Conservation (phyloP, 2,329 filamentous ascomycete species). For the Coleophoma cylindrospora region DNA sequence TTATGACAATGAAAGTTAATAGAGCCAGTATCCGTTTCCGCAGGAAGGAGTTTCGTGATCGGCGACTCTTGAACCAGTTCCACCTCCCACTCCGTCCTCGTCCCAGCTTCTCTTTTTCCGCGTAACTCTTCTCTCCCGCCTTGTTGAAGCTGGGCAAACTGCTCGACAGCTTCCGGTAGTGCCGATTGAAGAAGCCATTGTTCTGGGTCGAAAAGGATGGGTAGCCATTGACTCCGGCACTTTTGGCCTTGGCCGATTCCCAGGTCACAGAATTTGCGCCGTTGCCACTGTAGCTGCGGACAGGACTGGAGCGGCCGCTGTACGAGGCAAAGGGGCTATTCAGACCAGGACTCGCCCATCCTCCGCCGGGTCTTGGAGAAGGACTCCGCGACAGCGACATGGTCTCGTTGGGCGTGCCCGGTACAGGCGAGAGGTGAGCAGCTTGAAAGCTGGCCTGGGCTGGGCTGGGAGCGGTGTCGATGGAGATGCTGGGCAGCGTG, state of each 20-base stretch:
- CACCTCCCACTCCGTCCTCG: conserved; percentile 50
- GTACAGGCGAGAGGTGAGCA: conserved; percentile 18
- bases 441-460: conserved; percentile 4
- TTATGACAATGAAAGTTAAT: conserved; percentile 53
- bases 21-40: conserved; percentile 48
- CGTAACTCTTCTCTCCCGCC: conserved; percentile 41
- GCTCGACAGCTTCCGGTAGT: conserved; percentile 75
- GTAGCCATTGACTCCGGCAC: conserved; percentile 67
- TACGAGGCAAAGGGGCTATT: conserved; percentile 53
- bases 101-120: conserved; percentile 73
- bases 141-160: conserved; percentile 70
- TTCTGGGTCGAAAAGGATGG: conserved; percentile 77
- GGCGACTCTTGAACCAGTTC: conserved; percentile 39
- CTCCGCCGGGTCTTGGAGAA: conserved; percentile 76
- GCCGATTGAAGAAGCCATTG: conserved; percentile 81
- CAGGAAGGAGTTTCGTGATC: conserved; percentile 29
- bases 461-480: conserved; percentile 11
- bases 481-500: conserved; percentile 16
- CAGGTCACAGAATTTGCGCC: conserved; percentile 62
- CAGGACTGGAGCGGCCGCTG: conserved; percentile 66
- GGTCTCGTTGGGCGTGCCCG: conserved; percentile 45
- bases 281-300: conserved; percentile 40
- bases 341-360: conserved; percentile 82
- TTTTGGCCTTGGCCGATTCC: conserved; percentile 77
- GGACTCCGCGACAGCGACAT: conserved; percentile 89